Base-by-base conservation (phyloP, 306 rosid species). In the Neltuma alba region DNA sequence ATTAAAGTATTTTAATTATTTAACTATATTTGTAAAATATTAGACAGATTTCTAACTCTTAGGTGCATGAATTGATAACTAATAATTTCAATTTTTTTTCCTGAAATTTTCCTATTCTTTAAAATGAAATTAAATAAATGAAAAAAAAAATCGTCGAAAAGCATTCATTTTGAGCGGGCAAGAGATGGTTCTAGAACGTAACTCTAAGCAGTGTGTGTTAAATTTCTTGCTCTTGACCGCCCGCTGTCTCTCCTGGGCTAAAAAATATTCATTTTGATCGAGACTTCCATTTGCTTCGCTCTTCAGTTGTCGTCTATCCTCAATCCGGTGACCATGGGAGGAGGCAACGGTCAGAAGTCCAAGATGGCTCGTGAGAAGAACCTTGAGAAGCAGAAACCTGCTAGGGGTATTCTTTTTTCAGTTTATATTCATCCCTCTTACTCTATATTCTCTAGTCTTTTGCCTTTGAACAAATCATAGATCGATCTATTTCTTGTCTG, bases 341-440 rank as follows among this genome's bases (percentile, higher is more conserved):
- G 91, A 74, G 93, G 93, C 82, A 89, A 89, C 62, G 88, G 87
- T 5, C 93, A 89, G 82, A 89, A 89, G 79, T 62, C 88, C 74
- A 87, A 76, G 85, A 87, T 82, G 89, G 91, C 93, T 13, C 91
- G 91, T 34, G 87, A 88, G 83, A 86, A 45, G 70, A 75, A 88
- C 87, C 21, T 88, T 79, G 89, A 88, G 85, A 90, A 90, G 78
- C 81, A 81, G 50, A 88, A 86, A 30, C 44, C 83, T 28, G 10
- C 72, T 9, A 90, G 81, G 64, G 94, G 86, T 86, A 76, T 45
- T 25, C 61, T 33, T 36, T 12, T 6, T 23, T 21, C 38, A 20
- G 30, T 66, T 38, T 34, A 20, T 36, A 41, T 10, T 9, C 57
- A 2, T 58, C 36, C 10, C 20, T 40, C 9, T 28, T 44, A 44